Base-by-base conservation (phyloP, 345 rosid species). In the Salix koriyanagi region DNA sequence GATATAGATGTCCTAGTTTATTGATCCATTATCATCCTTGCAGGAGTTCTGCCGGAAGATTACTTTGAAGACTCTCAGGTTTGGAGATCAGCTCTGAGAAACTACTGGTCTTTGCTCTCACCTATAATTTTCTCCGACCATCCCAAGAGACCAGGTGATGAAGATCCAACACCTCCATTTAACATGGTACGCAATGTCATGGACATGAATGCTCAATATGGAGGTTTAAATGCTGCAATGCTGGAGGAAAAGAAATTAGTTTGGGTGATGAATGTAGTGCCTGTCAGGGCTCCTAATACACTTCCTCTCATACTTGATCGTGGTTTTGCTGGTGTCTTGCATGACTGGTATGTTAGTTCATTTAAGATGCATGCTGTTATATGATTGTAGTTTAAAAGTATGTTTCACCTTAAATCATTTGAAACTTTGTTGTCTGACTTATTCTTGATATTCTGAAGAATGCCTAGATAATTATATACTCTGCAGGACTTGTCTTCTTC, bases 131-230 rank as follows among this genome's bases (percentile, higher is more conserved):
- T 96, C 86, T 96, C 99, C 32, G 99, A 96, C 87, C 99, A 96
- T 81, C 99, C 99, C 14, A 96, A 96, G 85, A 92, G 99, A 84
- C 99, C 97, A 1, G 99, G 98, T 4, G 99, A 96, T 87, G 98
- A 96, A 83, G 99, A 92, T 79, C 99, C 98, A 30, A 85, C 90
- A 72, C 97, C 98, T 21, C 99, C 99, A 65, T 96, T 85, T 81
- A 91, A 94, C 87, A 94, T 96, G 98, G 81, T 96, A 75, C 97
- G 97, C 65, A 96, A 96, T 84, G 99, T 91, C 70, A 94, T 96
- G 97, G 99, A 94, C 86, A 92, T 96, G 99, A 92, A 89, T 86
- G 97, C 98, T 82, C 92, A 83, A 78, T 94, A 88, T 70, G 99
- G 99, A 70, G 93, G 90, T 60, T 81, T 96, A 54, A 92, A 92